Percentiles rank a stretch among this genome's conserved stretches.
Conservation (phyloP, 495 filamentous ascomycete species). For the Xylaria longipes region DNA sequence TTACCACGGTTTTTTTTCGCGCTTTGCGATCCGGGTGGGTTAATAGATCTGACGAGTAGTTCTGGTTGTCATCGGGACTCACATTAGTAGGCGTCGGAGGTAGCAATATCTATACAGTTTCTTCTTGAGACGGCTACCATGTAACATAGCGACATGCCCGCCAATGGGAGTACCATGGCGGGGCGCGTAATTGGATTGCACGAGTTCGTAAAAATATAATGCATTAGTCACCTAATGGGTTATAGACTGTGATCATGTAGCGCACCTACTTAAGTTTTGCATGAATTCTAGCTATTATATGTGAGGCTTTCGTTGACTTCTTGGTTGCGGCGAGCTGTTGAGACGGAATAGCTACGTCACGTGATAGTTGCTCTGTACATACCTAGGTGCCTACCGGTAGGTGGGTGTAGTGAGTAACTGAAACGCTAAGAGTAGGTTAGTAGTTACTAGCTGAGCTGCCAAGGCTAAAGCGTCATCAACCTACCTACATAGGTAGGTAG, state of each 20-base stretch:
- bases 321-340: neutral
- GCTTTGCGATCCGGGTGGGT: conserved; percentile 19
- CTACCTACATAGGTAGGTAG: neutral
- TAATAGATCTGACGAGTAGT: conserved; percentile 25
- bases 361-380: neutral
- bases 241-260: neutral
- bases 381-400: neutral
- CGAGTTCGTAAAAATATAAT: conserved; percentile 20
- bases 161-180: conserved; percentile 5
- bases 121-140: neutral
- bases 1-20: conserved; percentile 1
- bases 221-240: neutral
- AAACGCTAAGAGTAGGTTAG: too few relatives aligned
- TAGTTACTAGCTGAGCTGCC: neutral
- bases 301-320: neutral
- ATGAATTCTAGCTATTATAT: neutral
- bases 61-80: conserved; percentile 17
- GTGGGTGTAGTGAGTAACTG: neutral
- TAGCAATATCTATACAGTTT: conserved; percentile 28
- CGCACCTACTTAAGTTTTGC: neutral
- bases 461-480: conserved; percentile 15
- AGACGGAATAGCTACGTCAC: neutral
- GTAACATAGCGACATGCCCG: conserved; percentile 2
- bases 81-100: conserved; percentile 27
- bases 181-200: conserved; percentile 15